phyloP scores from a whole-genome alignment of 2,329 filamentous ascomycete genomes.

The Nigrospora osmanthi region DNA sequence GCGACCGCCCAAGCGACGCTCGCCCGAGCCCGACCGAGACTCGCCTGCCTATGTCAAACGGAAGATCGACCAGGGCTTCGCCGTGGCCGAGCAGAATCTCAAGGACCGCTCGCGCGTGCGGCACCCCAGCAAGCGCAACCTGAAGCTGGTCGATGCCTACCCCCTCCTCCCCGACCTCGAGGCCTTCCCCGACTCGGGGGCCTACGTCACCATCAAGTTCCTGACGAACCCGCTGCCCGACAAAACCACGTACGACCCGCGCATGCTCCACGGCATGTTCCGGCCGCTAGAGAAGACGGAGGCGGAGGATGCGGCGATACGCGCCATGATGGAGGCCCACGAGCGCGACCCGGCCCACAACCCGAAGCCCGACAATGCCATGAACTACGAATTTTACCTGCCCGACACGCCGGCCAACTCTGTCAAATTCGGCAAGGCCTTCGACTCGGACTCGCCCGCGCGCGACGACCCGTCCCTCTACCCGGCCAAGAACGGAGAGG shows the following conservation, averaged over 20 bases:
- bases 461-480: slow-evolving; percentile 47
- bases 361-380: slow-evolving; percentile 47
- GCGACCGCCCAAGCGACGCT: slow-evolving; percentile 37
- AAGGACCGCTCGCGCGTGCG: slow-evolving; percentile 45
- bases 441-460: slow-evolving; percentile 48
- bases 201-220: slow-evolving; percentile 64
- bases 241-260: slow-evolving; percentile 46
- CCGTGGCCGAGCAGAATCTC: slow-evolving; percentile 43
- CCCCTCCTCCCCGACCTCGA: slow-evolving; percentile 59
- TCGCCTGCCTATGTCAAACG: slow-evolving; percentile 59
- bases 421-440: slow-evolving; percentile 50
- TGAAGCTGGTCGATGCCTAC: slow-evolving; percentile 51
- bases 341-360: slow-evolving; percentile 48
- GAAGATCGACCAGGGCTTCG: slow-evolving; percentile 58
- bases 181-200: slow-evolving; percentile 62
- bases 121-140: slow-evolving; percentile 50
- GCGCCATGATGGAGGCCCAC: slow-evolving; percentile 42
- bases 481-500: slow-evolving; percentile 37
- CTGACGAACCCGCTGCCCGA: slow-evolving; percentile 53
- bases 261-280: slow-evolving; percentile 54
- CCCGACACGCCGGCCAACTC: slow-evolving; percentile 38
- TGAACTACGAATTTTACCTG: slow-evolving; percentile 63
- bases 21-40: slow-evolving; percentile 52
- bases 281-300: slow-evolving; percentile 49
- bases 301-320: slow-evolving; percentile 44